Evolutionary conservation across 2,329 filamentous ascomycete species (phyloP).

Genomic region (Colletotrichum salicis): DNA sequence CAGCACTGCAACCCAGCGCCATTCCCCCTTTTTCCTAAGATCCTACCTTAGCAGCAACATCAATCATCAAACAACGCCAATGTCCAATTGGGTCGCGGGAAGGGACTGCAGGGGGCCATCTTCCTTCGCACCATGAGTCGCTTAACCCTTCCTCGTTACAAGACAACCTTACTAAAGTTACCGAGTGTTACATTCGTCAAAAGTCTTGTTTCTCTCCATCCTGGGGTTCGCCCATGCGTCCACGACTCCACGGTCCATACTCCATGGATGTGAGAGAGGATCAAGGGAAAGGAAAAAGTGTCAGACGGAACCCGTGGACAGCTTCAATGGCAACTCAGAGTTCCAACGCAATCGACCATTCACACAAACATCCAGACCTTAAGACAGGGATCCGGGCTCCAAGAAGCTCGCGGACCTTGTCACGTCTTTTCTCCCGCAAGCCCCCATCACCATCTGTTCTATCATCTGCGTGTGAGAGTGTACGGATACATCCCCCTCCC

Average conservation of each 20-base stretch:
- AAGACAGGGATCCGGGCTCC: conserved; percentile 12
- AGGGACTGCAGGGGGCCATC: not conserved
- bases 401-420: conserved; percentile 23
- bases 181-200: not conserved
- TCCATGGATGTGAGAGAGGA: not conserved
- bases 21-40: not conserved
- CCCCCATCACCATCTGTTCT: conserved; percentile 7
- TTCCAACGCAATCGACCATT: not conserved
- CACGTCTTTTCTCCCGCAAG: conserved; percentile 20
- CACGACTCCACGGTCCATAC: no score
- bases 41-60: not conserved
- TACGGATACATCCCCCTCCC: not conserved
- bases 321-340: not conserved
- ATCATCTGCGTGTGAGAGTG: no score
- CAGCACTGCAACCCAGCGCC: not conserved
- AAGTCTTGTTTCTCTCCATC: not conserved
- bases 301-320: not conserved
- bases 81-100: conserved; percentile 13
- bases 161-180: not conserved
- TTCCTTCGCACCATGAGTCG: conserved; percentile 8
- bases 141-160: conserved; percentile 24
- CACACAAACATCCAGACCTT: not conserved
- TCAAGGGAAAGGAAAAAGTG: not conserved
- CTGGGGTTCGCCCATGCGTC: not conserved
- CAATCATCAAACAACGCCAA: conserved; percentile 17